phyloP scores from a whole-genome alignment of 208 protist genomes.

The Leishmania arabica region DNA sequence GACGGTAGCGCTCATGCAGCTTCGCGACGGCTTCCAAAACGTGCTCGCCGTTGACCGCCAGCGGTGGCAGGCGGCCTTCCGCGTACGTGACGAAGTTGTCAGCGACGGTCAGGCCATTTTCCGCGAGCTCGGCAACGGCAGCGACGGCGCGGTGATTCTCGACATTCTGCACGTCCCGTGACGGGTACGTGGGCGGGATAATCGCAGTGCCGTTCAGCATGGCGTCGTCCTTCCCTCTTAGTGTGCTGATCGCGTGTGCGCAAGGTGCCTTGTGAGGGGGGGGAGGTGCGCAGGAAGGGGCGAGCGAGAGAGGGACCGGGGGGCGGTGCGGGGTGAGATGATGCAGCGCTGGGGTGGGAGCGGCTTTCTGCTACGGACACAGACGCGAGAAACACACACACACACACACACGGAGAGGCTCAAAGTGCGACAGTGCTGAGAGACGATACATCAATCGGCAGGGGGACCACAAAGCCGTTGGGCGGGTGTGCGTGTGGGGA shows the following conservation, averaged over 20 bases:
- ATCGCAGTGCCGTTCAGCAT: constrained; percentile 34
- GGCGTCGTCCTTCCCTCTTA: not conserved
- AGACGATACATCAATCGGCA: not conserved
- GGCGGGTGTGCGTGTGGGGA: too few relatives aligned
- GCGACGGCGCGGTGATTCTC: constrained; percentile 64
- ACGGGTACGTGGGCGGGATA: constrained; percentile 58
- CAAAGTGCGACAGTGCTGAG: not conserved
- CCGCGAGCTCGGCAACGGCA: constrained; percentile 52
- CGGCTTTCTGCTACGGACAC: not conserved
- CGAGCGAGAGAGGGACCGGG: not conserved
- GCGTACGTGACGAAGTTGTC: constrained; percentile 78
- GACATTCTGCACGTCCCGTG: constrained; percentile 55
- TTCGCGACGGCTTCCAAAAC: constrained; percentile 37
- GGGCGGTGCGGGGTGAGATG: not conserved
- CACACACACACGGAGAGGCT: not conserved
- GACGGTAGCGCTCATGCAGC: constrained; percentile 55
- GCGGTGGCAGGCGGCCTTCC: constrained; percentile 61
- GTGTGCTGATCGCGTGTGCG: not conserved
- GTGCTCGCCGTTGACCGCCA: constrained; percentile 39
- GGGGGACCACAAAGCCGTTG: not conserved
- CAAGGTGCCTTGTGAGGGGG: not conserved
- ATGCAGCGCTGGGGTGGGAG: not conserved
- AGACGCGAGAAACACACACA: not conserved
- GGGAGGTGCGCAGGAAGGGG: not conserved
- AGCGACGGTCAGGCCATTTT: constrained; percentile 65